Evolutionary conservation across 1,139 yeast species (phyloP).

Genomic region (Zygosaccharomyces sapae): DNA sequence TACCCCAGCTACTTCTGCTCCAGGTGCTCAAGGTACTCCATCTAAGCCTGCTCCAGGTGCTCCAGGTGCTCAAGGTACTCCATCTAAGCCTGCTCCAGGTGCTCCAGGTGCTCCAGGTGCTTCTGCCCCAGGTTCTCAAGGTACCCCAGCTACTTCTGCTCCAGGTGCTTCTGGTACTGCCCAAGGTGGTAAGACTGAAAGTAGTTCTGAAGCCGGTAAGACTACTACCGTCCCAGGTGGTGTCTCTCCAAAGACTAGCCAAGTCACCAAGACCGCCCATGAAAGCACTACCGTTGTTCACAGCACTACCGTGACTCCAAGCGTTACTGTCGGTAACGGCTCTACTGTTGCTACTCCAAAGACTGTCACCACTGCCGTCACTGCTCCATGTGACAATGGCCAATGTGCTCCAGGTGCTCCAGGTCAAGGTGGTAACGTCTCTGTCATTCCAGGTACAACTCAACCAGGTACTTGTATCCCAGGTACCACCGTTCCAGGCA

Average conservation of each 20-base stretch:
- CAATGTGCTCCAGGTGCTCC: background rate
- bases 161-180: slow-evolving; percentile 12
- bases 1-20: slow-evolving; percentile 11
- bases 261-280: slow-evolving; percentile 5
- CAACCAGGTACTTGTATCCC: background rate
- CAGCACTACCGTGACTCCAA: slow-evolving; percentile 11
- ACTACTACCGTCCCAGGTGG: background rate
- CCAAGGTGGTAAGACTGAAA: slow-evolving; percentile 5
- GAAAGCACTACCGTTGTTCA: slow-evolving; percentile 3
- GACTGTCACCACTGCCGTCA: slow-evolving; percentile 2
- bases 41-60: background rate
- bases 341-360: slow-evolving; percentile 21
- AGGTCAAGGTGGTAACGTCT: too few species aligned
- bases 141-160: slow-evolving; percentile 4
- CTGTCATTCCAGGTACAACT: background rate
- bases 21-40: slow-evolving; percentile 11
- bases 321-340: slow-evolving; percentile 37
- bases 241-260: slow-evolving; percentile 2
- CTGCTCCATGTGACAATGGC: slow-evolving; percentile 1
- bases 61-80: slow-evolving; percentile 11
- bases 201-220: background rate
- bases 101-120: slow-evolving; percentile 12
- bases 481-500: background rate
- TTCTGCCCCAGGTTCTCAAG: slow-evolving; percentile 10
- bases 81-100: slow-evolving; percentile 1